Evolutionary conservation across 2,329 filamentous ascomycete species (phyloP), one percentile per base, ranked within the genome.

Genomic region (Talaromyces sp.): DNA sequence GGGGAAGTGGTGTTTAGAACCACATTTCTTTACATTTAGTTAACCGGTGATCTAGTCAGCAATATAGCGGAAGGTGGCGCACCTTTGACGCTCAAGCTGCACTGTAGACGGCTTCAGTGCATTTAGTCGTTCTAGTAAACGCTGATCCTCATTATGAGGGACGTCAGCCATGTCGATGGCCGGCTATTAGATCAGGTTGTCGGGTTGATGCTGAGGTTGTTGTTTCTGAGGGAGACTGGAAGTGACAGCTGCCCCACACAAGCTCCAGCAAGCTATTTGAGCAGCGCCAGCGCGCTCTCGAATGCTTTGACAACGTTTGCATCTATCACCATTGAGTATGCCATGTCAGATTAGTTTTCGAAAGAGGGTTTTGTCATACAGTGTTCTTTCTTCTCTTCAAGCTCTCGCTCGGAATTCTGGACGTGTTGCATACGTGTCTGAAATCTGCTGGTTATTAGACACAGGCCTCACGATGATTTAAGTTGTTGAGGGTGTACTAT

Each of bases 381-480:
- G 70, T 96, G 92, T 65, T 88, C 82, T 71, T 92, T 89, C 72
- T 89, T 95, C 67, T 88, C 83, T 60, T 87, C 85, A 62, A 96
- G 81, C 28, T 82, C 84, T 42, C 85, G 80, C 73, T 96, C 93
- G 0, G 88, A 86, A 48, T 91, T 81, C 65, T 88, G 86, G 33
- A 96, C 91, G 73, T 88, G 90, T 65, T 86, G 82, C 73, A 89
- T 86, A 65, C 92, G 87, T 1, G 93, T 97, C 71, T 88, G 89
- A 52, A 96, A 82, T 61, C 90, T 91, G 46, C 35, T 37, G 18
- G 65, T 9, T 14, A 33, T 56, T 11, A 56, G 28, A 25, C 50
- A 33, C 31, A 48, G 8, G 16, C n/a, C 8, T 8, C 42, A 16
- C 18, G 4, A 1, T 11, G 21, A 28, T 12, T 52, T 21, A n/a